Conservation (phyloP, 805 yeast species). For the Cyberlindnera xylosilytica region DNA sequence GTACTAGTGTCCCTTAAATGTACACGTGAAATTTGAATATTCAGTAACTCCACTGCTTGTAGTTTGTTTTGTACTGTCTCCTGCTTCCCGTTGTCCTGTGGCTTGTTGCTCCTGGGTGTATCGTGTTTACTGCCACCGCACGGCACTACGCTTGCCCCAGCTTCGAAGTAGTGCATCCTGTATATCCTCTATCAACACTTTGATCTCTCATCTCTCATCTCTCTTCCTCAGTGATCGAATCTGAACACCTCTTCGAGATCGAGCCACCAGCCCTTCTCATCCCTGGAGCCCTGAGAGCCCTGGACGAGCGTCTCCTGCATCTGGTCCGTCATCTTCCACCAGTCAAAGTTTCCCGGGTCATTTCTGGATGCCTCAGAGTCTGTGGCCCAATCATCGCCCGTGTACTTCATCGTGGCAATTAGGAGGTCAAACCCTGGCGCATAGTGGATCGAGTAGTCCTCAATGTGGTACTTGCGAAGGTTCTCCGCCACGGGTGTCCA, state of each 20-base stretch:
- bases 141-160: too few species aligned
- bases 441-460: conserved; percentile 40
- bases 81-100: too few species aligned
- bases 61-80: too few species aligned
- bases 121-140: too few species aligned
- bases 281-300: conserved; percentile 36
- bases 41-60: too few species aligned
- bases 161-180: too few species aligned
- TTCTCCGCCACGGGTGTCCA: conserved; percentile 33
- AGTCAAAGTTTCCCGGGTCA: conserved; percentile 36
- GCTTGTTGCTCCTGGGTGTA: too few species aligned
- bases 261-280: conserved; percentile 39
- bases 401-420: conserved; percentile 37
- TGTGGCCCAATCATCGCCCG: conserved; percentile 36
- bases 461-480: conserved; percentile 35
- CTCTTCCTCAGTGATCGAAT: conserved; percentile 30
- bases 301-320: conserved; percentile 38
- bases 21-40: too few species aligned
- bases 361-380: conserved; percentile 33
- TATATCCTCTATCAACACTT: too few species aligned
- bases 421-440: conserved; percentile 30
- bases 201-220: too few species aligned
- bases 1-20: too few species aligned
- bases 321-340: conserved; percentile 40
- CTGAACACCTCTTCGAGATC: conserved; percentile 37